Percentiles rank a stretch among this genome's conserved stretches.
Conservation (phyloP, 331 rosid species). For the Ulmus americana region DNA sequence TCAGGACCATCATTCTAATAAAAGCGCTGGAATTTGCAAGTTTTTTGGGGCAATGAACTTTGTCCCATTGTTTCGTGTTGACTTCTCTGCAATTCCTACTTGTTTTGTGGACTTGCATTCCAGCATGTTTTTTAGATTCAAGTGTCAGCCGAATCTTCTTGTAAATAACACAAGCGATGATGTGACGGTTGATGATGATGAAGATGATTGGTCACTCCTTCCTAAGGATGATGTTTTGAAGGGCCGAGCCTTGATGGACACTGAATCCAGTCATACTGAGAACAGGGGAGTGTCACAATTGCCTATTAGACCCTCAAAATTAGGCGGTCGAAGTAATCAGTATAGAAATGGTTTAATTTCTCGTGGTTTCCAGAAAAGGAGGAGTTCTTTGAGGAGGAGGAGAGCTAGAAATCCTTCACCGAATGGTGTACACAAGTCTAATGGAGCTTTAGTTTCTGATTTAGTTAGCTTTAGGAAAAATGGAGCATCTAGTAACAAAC, state of each 20-base stretch:
- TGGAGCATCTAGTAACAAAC: constrained; percentile 33
- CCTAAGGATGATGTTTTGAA: constrained; percentile 16
- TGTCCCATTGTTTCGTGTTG: constrained; percentile 50
- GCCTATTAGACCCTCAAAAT: constrained; percentile 37
- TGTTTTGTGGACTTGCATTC: constrained; percentile 54
- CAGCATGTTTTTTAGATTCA: constrained; percentile 30
- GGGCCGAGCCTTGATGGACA: background rate
- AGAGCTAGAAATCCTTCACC: constrained; percentile 43
- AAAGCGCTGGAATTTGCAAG: constrained; percentile 43
- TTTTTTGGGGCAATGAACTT: constrained; percentile 39
- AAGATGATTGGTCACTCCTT: background rate
- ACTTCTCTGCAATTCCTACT: constrained; percentile 68
- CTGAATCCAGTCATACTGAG: constrained; percentile 27
- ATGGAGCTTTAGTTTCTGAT: constrained; percentile 36
- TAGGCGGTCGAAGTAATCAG: constrained; percentile 41
- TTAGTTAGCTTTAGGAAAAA: constrained; percentile 31
- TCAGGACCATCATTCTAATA: constrained; percentile 47
- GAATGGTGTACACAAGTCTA: constrained; percentile 32
- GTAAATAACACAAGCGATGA: constrained; percentile 23
- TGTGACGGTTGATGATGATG: constrained; percentile 25
- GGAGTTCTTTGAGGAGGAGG: constrained; percentile 66
- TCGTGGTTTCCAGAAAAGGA: constrained; percentile 57
- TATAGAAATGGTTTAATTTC: constrained; percentile 38
- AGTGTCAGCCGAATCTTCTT: constrained; percentile 25
- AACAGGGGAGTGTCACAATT: constrained; percentile 26